Evolutionary conservation across 1,284 basidiomycete species (phyloP).

Genomic region (Spongispora temasekensis): DNA sequence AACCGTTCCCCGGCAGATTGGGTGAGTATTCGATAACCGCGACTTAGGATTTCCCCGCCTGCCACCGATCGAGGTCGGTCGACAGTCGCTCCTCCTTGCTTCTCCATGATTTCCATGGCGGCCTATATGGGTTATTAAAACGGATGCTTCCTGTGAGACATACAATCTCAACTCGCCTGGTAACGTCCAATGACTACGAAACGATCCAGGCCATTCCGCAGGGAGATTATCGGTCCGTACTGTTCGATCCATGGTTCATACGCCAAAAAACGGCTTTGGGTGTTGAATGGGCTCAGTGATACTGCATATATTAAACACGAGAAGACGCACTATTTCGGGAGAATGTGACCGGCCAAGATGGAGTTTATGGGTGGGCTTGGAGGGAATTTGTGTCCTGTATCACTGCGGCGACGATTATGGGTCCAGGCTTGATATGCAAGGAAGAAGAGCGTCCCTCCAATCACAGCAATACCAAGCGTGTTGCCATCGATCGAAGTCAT

Average conservation of each 20-base stretch:
- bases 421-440: conserved; percentile 3
- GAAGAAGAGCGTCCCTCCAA: neutral
- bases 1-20: conserved; percentile 7
- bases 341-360: conserved; percentile 8
- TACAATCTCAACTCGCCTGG: conserved; percentile 1
- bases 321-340: conserved; percentile 12
- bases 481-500: conserved; percentile 2
- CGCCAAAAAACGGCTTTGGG: conserved; percentile 4
- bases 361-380: conserved; percentile 9
- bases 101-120: conserved; percentile 19
- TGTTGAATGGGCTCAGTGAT: neutral
- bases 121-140: no score
- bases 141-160: no score
- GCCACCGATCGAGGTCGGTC: conserved; percentile 12
- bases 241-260: conserved; percentile 11
- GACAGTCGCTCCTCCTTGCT: neutral
- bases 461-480: neutral
- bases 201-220: neutral
- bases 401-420: neutral
- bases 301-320: no score
- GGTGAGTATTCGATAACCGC: conserved; percentile 11
- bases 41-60: conserved; percentile 3
- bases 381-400: conserved; percentile 2
- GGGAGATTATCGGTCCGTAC: conserved; percentile 14
- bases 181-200: conserved; percentile 19